Percentiles rank a stretch among this genome's conserved stretches.
These are phyloP conservation scores for Cetradonia linearis DNA, from an alignment of 495 filamentous ascomycete genomes.

Conservation along the genomic window DNA sequence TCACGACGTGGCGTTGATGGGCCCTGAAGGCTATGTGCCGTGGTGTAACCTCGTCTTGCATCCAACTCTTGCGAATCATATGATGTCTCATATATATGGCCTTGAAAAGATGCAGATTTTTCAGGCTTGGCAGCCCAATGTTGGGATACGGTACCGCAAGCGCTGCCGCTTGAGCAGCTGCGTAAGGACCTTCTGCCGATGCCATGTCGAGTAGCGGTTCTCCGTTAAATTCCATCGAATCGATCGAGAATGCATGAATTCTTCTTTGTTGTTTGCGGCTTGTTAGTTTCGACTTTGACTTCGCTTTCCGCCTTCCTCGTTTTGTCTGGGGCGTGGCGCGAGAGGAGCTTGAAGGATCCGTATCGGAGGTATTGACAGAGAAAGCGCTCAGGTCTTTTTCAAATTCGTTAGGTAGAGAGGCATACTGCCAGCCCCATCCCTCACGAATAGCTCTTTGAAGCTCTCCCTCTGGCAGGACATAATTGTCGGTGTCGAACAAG, in stretches of 20 bases:
- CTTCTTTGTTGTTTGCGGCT: slow-evolving; percentile 30
- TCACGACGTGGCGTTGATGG: slow-evolving; percentile 92
- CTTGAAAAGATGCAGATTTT: slow-evolving; percentile 85
- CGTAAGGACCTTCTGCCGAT: slow-evolving; percentile 65
- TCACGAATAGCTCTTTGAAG: slow-evolving; percentile 75
- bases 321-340: slow-evolving; percentile 29
- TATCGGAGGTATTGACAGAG: slow-evolving; percentile 37
- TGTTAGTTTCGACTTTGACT: slow-evolving; percentile 20
- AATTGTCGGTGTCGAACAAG: slow-evolving; percentile 76
- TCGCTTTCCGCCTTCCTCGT: slow-evolving; percentile 44
- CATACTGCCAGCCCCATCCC: slow-evolving; percentile 99
- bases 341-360: slow-evolving; percentile 31
- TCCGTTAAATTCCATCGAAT: slow-evolving; percentile 19
- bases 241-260: slow-evolving; percentile 11
- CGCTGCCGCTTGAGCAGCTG: slow-evolving; percentile 72
- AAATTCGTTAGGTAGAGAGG: slow-evolving; percentile 58
- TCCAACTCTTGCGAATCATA: slow-evolving; percentile 84
- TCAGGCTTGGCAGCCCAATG: slow-evolving; percentile 66
- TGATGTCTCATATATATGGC: slow-evolving; percentile 88
- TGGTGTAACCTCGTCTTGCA: slow-evolving; percentile 73
- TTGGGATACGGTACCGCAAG: slow-evolving; percentile 71
- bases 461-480: slow-evolving; percentile 67
- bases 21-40: slow-evolving; percentile 91
- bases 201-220: slow-evolving; percentile 14
- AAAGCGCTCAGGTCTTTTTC: slow-evolving; percentile 66